Evolutionary conservation across 371 early-diverging fungal genomes (phyloP).

Genomic region (Catenaria anguillulae): DNA sequence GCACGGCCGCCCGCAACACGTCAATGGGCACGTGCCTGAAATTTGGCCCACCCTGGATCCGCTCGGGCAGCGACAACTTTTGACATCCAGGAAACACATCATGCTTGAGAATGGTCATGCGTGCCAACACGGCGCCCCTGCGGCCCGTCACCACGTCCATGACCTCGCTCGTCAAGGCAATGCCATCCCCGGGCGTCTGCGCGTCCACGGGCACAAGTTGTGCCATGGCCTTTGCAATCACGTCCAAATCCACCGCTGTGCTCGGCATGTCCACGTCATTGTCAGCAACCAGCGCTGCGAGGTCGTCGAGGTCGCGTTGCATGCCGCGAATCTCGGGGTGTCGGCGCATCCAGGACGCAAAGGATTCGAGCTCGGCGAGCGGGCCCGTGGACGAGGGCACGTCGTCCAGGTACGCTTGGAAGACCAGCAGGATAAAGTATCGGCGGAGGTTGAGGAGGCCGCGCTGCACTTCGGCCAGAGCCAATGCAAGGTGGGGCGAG

Average conservation of each 20-base stretch:
- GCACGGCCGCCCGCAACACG: conserved; percentile 26
- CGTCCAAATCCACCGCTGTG: conserved; percentile 12
- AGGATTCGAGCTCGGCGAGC: conserved; percentile 29
- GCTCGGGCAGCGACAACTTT: conserved; percentile 43
- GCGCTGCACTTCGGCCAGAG: background rate
- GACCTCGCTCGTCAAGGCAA: conserved; percentile 48
- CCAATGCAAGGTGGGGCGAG: background rate
- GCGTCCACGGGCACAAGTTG: conserved; percentile 40
- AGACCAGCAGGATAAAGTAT: conserved; percentile 49
- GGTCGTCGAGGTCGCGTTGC: conserved; percentile 28
- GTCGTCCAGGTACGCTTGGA: conserved; percentile 36
- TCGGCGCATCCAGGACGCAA: conserved; percentile 40
- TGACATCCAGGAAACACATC: conserved; percentile 60
- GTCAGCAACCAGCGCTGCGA: conserved; percentile 14
- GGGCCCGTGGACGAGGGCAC: conserved; percentile 19
- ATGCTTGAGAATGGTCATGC: conserved; percentile 48
- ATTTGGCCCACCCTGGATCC: conserved; percentile 51
- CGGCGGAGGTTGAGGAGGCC: conserved; percentile 31
- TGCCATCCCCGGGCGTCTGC: conserved; percentile 37
- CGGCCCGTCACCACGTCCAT: conserved; percentile 38
- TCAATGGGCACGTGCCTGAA: conserved; percentile 37
- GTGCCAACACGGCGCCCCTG: conserved; percentile 44
- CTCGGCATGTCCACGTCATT: conserved; percentile 1
- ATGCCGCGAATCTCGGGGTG: conserved; percentile 46
- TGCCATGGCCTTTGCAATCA: background rate